A percentile compares a stretch with the other conserved stretches of the same genome.
phyloP scores from a whole-genome alignment of 2,329 filamentous ascomycete genomes.

The Venturia asperata region DNA sequence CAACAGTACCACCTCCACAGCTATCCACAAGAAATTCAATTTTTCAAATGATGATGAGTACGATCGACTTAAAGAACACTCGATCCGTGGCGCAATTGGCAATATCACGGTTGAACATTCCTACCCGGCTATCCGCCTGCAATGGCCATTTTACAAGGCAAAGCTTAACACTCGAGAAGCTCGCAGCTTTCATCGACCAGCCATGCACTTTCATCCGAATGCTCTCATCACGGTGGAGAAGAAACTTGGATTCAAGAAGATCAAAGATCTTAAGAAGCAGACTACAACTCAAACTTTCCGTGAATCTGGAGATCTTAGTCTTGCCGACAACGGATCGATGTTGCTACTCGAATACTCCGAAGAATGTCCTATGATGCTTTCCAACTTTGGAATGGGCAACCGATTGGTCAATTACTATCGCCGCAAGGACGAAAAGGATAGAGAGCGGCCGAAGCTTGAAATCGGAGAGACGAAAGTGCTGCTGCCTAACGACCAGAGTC shows the following conservation, averaged over 20 bases:
- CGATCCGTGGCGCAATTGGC: constrained; percentile 84
- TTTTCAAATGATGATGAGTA: constrained; percentile 95
- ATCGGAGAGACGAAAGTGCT: constrained; percentile 85
- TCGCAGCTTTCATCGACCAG: constrained; percentile 77
- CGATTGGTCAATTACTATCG: constrained; percentile 96
- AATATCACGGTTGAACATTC: constrained; percentile 92
- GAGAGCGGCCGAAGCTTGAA: constrained; percentile 67
- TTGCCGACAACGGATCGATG: constrained; percentile 82
- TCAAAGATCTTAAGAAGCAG: constrained; percentile 79
- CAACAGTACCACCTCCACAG: constrained; percentile 62
- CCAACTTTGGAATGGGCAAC: constrained; percentile 96
- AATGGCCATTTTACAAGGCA: constrained; percentile 94
- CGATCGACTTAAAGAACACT: constrained; percentile 86
- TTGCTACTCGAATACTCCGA: constrained; percentile 94
- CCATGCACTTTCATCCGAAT: constrained; percentile 63
- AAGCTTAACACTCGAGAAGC: constrained; percentile 65
- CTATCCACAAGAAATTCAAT: constrained; percentile 79
- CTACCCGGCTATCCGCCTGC: constrained; percentile 80
- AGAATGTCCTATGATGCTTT: constrained; percentile 82
- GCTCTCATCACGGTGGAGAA: constrained; percentile 62
- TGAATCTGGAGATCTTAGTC: constrained; percentile 71
- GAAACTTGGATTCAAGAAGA: constrained; percentile 37
- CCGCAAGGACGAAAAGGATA: constrained; percentile 71
- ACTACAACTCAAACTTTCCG: constrained; percentile 69
- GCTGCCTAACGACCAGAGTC: constrained; percentile 88